Conservation (phyloP, 305 asterid species). For the Fraxinus floribunda region DNA sequence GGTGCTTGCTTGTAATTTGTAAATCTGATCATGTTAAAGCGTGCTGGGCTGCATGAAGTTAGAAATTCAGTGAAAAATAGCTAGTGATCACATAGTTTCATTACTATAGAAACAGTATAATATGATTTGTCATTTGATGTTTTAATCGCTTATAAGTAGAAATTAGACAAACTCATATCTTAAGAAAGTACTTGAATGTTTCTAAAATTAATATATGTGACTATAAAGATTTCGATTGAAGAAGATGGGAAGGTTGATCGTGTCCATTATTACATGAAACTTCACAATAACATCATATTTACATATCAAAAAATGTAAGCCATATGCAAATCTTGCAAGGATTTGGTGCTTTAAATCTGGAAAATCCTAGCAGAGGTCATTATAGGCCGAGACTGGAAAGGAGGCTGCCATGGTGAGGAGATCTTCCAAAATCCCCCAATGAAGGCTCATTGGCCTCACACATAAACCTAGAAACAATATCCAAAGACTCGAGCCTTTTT, state of each 20-base stretch:
- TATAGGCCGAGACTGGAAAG: background rate
- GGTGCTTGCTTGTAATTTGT: background rate
- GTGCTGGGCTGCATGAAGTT: background rate
- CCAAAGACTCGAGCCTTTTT: background rate
- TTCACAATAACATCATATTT: background rate
- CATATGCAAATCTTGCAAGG: background rate
- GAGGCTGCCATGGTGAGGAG: background rate
- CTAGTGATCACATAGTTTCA: background rate
- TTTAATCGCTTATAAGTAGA: background rate
- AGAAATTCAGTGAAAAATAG: background rate
- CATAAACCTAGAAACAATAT: background rate
- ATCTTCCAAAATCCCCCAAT: background rate
- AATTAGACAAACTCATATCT: background rate
- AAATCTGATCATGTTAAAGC: background rate
- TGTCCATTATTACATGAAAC: background rate
- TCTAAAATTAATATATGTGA: background rate
- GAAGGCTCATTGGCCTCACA: constrained; percentile 1
- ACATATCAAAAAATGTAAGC: background rate
- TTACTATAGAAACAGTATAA: background rate
- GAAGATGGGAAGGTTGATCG: background rate
- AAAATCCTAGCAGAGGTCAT: background rate
- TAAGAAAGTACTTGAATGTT: background rate
- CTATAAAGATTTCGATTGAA: background rate
- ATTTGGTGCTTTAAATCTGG: background rate
- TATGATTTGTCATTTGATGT: background rate